Evolutionary conservation across 352 stramenopile genomes (phyloP).

Genomic region (Globisporangium cystogenes): DNA sequence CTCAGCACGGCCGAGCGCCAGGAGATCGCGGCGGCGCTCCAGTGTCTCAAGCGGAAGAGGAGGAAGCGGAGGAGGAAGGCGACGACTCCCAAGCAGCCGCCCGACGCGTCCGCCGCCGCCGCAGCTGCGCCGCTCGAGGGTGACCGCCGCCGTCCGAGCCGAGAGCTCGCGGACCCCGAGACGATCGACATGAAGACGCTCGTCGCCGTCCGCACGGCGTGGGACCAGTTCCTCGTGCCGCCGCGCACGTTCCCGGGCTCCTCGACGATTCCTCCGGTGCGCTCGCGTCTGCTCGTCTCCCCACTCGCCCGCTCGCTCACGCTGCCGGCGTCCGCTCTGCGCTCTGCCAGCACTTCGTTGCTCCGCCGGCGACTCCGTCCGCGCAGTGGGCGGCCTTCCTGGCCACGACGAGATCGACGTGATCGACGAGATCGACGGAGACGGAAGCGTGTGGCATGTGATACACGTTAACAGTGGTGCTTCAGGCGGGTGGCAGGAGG

Average conservation of each 20-base stretch:
- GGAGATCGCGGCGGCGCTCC: constrained; percentile 1
- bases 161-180: constrained; percentile 19
- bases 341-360: constrained; percentile 9
- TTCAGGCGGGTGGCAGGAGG: no score
- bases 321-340: background rate
- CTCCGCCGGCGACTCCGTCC: constrained; percentile 6
- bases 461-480: no score
- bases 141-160: background rate
- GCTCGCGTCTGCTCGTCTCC: background rate
- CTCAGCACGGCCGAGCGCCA: constrained; percentile 6
- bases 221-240: constrained; percentile 20
- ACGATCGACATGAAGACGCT: constrained; percentile 28
- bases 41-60: constrained; percentile 3
- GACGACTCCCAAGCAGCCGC: background rate
- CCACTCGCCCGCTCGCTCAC: no score
- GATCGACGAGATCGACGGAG: no score
- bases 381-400: constrained; percentile 6
- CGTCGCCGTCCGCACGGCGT: constrained; percentile 15
- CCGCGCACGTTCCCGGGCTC: constrained; percentile 12
- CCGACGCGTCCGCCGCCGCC: background rate
- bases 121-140: background rate
- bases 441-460: no score
- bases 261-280: constrained; percentile 28
- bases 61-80: background rate
- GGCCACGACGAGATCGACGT: no score